Percentiles rank a stretch among this genome's conserved stretches.
Evolutionary conservation across 1,139 yeast species (phyloP).

Genomic region (Kodamaea sp.): DNA sequence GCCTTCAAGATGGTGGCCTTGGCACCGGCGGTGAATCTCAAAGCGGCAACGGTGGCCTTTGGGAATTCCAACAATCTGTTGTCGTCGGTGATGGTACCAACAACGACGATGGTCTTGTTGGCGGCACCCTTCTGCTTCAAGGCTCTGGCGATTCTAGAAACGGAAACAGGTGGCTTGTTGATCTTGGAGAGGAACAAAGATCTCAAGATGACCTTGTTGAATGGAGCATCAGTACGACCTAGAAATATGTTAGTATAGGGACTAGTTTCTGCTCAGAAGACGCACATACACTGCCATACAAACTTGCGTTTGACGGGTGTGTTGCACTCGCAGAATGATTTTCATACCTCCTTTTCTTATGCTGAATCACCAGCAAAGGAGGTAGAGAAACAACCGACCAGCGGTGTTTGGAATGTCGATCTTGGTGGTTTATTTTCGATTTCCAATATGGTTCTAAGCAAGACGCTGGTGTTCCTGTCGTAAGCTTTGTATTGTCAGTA

Average conservation of each 20-base stretch:
- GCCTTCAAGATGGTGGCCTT: slow-evolving; percentile 95
- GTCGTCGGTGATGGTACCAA: slow-evolving; percentile 99
- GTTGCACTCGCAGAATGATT: slow-evolving; percentile 63
- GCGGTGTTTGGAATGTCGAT: no score
- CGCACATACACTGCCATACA: slow-evolving; percentile 46
- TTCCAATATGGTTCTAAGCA: no score
- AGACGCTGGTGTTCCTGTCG: no score
- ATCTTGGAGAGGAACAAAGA: slow-evolving; percentile 95
- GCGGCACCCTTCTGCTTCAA: slow-evolving; percentile 82
- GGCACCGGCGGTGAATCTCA: slow-evolving; percentile 99
- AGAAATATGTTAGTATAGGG: slow-evolving; percentile 48
- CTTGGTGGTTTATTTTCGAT: no score
- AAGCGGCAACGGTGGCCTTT: slow-evolving; percentile 97
- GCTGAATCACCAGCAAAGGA: slow-evolving; percentile 13
- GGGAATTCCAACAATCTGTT: slow-evolving; percentile 92
- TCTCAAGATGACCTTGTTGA: slow-evolving; percentile 96
- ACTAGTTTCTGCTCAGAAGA: slow-evolving; percentile 57
- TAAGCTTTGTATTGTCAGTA: slow-evolving; percentile 13
- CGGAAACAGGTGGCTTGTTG: slow-evolving; percentile 99
- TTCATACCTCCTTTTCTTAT: neutral
- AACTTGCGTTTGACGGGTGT: no score
- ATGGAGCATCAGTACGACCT: slow-evolving; percentile 98
- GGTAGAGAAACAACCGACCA: neutral
- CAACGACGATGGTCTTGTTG: slow-evolving; percentile 94
- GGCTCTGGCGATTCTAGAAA: slow-evolving; percentile 87